Percentiles rank a stretch among this genome's conserved stretches.
Evolutionary conservation across 129 eudicot genomes (phyloP).

Genomic region (Chrysanthemum makinoi): DNA sequence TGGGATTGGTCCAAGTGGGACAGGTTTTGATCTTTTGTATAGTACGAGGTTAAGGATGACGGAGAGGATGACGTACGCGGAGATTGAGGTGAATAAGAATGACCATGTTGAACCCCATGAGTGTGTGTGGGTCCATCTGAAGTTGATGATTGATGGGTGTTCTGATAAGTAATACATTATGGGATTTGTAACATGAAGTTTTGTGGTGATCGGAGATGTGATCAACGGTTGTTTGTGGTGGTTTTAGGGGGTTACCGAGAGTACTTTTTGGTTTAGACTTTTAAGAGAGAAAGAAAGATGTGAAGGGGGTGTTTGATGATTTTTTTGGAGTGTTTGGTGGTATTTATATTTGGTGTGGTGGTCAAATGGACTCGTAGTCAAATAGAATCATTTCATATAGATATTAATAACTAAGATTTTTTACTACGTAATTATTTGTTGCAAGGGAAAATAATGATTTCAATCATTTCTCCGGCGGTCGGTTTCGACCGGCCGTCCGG

Average conservation of each 20-base stretch:
- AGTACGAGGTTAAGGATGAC: constrained; percentile 24
- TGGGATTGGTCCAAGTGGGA: constrained; percentile 35
- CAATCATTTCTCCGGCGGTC: too few relatives aligned
- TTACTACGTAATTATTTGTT: too few relatives aligned
- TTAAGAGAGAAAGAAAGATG: neutral
- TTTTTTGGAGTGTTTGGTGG: neutral
- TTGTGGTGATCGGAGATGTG: neutral
- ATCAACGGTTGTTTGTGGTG: constrained; percentile 8
- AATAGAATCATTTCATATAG: too few relatives aligned
- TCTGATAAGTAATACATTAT: constrained; percentile 35
- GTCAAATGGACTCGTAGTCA: too few relatives aligned
- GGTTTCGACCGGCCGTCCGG: too few relatives aligned
- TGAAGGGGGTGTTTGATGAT: neutral
- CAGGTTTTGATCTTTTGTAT: constrained; percentile 19
- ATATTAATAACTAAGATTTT: too few relatives aligned
- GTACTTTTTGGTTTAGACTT: too few relatives aligned
- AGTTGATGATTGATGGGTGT: constrained; percentile 33
- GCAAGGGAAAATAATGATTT: too few relatives aligned
- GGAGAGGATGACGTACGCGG: constrained; percentile 24
- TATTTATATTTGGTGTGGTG: neutral
- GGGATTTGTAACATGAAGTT: neutral
- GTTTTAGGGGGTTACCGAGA: neutral
- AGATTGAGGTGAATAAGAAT: constrained; percentile 34
- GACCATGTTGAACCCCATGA: constrained; percentile 44
- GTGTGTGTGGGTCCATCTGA: constrained; percentile 37